These are phyloP conservation scores for button mushroom (Agaricus bisporus) DNA, from an alignment of 768 basidiomycete species.

Conservation along the genomic window DNA sequence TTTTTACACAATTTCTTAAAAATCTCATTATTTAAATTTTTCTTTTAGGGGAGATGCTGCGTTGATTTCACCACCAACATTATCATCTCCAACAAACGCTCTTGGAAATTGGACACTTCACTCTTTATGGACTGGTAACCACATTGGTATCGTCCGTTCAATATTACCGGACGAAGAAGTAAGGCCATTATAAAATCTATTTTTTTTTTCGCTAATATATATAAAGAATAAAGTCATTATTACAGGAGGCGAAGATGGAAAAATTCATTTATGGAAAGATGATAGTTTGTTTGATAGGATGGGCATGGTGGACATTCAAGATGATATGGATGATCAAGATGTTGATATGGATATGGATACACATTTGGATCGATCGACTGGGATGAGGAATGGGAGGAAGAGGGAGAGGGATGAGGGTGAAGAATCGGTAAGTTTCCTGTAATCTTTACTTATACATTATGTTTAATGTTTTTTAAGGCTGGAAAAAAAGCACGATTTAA, in stretches of 20 bases:
- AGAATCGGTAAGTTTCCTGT: not conserved
- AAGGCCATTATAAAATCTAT: too few species aligned
- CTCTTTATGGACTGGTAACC: slow-evolving; percentile 48
- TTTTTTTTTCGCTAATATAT: too few species aligned
- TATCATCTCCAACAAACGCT: slow-evolving; percentile 24
- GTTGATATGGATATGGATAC: not conserved
- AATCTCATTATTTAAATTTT: not conserved
- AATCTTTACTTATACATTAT: too few species aligned
- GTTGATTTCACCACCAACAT: slow-evolving; percentile 31
- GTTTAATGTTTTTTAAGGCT: too few species aligned
- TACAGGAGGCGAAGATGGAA: slow-evolving; percentile 27
- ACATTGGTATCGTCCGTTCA: slow-evolving; percentile 51
- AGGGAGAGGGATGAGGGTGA: slow-evolving; percentile 1
- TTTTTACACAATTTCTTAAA: not conserved
- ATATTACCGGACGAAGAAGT: slow-evolving; percentile 53
- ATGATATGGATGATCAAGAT: not conserved
- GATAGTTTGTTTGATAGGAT: not conserved
- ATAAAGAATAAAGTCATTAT: slow-evolving; percentile 21
- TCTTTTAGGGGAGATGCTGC: slow-evolving; percentile 50
- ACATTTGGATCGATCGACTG: not conserved
- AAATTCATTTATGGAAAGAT: slow-evolving; percentile 21
- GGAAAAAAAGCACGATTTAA: too few species aligned
- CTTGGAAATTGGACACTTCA: slow-evolving; percentile 42
- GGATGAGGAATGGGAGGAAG: not conserved
- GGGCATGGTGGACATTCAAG: too few species aligned